Evolutionary conservation across 495 filamentous ascomycete species (phyloP).

Genomic region (Lichina pygmaea): DNA sequence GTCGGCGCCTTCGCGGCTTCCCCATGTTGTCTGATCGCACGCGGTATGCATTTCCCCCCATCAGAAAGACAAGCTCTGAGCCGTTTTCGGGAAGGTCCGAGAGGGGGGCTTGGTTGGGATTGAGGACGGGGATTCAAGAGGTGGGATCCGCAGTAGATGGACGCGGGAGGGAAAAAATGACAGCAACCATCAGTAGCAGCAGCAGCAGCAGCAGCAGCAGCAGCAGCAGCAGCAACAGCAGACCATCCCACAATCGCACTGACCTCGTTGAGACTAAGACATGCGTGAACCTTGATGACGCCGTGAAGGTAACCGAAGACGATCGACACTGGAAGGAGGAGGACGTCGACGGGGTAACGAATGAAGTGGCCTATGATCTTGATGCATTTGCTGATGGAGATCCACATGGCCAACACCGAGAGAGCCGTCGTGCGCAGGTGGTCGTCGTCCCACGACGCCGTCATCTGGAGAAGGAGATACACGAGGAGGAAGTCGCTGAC

Average conservation of each 20-base stretch:
- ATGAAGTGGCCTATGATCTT: conserved; percentile 51
- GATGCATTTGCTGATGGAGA: conserved; percentile 50
- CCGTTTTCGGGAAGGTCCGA: not conserved
- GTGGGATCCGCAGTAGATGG: not conserved
- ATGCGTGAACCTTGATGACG: conserved; percentile 48
- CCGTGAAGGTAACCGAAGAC: conserved; percentile 58
- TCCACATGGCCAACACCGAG: conserved; percentile 24
- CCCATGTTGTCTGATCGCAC: conserved; percentile 24
- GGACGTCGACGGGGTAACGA: conserved; percentile 38
- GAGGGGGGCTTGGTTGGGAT: not conserved
- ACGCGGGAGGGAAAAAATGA: too few relatives aligned
- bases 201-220: not conserved
- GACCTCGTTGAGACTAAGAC: conserved; percentile 43
- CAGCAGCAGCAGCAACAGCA: not conserved
- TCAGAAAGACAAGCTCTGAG: not conserved
- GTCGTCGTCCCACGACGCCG: conserved; percentile 16
- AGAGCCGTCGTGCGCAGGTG: conserved; percentile 1
- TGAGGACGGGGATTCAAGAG: not conserved
- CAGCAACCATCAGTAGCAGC: too few relatives aligned
- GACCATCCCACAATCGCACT: conserved; percentile 7
- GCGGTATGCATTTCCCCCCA: not conserved
- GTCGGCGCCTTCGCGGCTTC: conserved; percentile 29
- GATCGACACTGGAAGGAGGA: conserved; percentile 44
- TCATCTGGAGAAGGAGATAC: conserved; percentile 21
- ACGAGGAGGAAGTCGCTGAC: conserved; percentile 35